These are phyloP conservation scores for Blastocystis sp. DNA, from an alignment of 352 stramenopile genomes.

Conservation along the genomic window DNA sequence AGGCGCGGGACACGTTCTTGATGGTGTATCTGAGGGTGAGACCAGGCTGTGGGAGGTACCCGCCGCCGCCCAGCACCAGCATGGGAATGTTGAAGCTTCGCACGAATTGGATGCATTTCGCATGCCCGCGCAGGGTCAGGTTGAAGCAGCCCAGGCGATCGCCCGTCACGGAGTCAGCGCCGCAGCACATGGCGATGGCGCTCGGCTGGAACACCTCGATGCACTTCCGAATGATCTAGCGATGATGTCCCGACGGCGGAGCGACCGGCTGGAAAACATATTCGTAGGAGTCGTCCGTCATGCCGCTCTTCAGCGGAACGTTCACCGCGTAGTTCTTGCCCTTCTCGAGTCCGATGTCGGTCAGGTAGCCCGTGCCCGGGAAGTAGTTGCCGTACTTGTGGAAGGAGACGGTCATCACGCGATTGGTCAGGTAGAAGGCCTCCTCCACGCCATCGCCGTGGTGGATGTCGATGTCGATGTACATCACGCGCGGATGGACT, in stretches of 20 bases:
- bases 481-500: slow-evolving; percentile 72
- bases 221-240: slow-evolving; percentile 71
- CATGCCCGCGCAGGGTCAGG: slow-evolving; percentile 86
- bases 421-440: slow-evolving; percentile 73
- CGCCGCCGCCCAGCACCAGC: slow-evolving; percentile 80
- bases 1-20: slow-evolving; percentile 85
- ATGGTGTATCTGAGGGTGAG: slow-evolving; percentile 76
- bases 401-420: slow-evolving; percentile 74
- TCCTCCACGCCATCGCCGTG: slow-evolving; percentile 74
- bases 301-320: slow-evolving; percentile 79
- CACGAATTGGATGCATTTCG: slow-evolving; percentile 76
- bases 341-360: slow-evolving; percentile 69
- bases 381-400: slow-evolving; percentile 75
- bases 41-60: not conserved
- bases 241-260: too few relatives aligned
- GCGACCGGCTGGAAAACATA: slow-evolving; percentile 89
- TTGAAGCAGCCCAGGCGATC: slow-evolving; percentile 97
- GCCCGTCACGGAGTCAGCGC: slow-evolving; percentile 90
- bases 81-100: slow-evolving; percentile 82
- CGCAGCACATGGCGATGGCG: slow-evolving; percentile 94
- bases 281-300: slow-evolving; percentile 90
- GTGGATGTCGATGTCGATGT: slow-evolving; percentile 74
- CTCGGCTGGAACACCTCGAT: slow-evolving; percentile 79
- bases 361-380: slow-evolving; percentile 72
- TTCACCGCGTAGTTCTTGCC: slow-evolving; percentile 70